Conservation (phyloP, 768 basidiomycete genomes). For the Leccinum subtestaceum region DNA sequence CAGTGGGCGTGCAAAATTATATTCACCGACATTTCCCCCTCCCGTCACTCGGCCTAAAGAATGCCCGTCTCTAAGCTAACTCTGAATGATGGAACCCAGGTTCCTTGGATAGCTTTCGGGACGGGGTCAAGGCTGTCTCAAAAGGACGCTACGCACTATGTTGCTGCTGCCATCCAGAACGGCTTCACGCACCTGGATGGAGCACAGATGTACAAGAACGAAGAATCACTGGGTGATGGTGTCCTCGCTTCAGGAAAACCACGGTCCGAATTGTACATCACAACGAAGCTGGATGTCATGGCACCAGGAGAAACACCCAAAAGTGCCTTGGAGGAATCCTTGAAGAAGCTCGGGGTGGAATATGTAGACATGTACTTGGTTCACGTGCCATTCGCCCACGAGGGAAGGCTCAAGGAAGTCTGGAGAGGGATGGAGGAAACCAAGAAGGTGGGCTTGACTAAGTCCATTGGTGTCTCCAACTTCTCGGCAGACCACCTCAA, state of each 20-base stretch:
- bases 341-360: constrained; percentile 51
- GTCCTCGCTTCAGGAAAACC: constrained; percentile 49
- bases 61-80: constrained; percentile 35
- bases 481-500: constrained; percentile 43
- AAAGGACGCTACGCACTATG: constrained; percentile 40
- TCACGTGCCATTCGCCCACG: constrained; percentile 43
- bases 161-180: constrained; percentile 50
- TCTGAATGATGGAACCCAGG: constrained; percentile 53
- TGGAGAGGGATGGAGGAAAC: constrained; percentile 65
- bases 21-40: constrained; percentile 5
- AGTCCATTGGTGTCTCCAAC: constrained; percentile 56
- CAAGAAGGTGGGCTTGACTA: constrained; percentile 38
- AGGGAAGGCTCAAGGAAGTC: constrained; percentile 45
- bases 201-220: constrained; percentile 58
- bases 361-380: constrained; percentile 66
- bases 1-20: neutral
- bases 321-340: constrained; percentile 46
- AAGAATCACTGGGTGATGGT: constrained; percentile 49
- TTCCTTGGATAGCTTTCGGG: constrained; percentile 62
- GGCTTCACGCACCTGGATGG: constrained; percentile 63
- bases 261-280: constrained; percentile 57
- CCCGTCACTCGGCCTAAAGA: constrained; percentile 1
- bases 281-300: constrained; percentile 48
- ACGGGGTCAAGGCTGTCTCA: constrained; percentile 54
- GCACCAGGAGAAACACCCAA: constrained; percentile 45